These are phyloP conservation scores for Adansonia digitata DNA, from an alignment of 345 rosid genomes.

Conservation along the genomic window DNA sequence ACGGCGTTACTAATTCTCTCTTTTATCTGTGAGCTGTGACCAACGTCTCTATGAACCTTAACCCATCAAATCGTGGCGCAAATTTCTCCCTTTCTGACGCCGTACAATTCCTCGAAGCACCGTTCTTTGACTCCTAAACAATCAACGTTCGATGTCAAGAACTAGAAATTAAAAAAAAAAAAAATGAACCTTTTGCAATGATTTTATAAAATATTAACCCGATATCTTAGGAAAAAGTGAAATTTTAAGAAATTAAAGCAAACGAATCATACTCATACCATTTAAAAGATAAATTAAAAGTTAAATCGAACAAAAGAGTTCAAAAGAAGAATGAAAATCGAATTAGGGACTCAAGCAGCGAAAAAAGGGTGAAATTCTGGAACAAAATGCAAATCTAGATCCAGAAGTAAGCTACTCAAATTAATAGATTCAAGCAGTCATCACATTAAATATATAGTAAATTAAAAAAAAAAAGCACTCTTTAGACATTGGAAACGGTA, in stretches of 20 bases:
- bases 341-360: neutral
- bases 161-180: too few species aligned
- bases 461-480: neutral
- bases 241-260: neutral
- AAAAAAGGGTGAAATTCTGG: neutral
- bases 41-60: constrained; percentile 63
- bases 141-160: neutral
- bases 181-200: neutral
- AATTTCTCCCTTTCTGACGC: constrained; percentile 34
- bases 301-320: neutral
- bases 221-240: neutral
- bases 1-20: neutral
- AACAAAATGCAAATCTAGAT: constrained; percentile 2
- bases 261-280: neutral
- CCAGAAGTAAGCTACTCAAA: neutral
- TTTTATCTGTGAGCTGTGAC: constrained; percentile 56
- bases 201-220: neutral
- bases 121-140: constrained; percentile 28
- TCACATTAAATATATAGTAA: neutral
- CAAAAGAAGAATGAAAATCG: neutral
- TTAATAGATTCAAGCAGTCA: neutral
- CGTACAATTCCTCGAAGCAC: constrained; percentile 10
- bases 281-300: neutral
- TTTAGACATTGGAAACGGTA: neutral
- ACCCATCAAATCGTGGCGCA: constrained; percentile 54